phyloP scores from a whole-genome alignment of 768 basidiomycete genomes.

The Amylocystis lapponica region DNA sequence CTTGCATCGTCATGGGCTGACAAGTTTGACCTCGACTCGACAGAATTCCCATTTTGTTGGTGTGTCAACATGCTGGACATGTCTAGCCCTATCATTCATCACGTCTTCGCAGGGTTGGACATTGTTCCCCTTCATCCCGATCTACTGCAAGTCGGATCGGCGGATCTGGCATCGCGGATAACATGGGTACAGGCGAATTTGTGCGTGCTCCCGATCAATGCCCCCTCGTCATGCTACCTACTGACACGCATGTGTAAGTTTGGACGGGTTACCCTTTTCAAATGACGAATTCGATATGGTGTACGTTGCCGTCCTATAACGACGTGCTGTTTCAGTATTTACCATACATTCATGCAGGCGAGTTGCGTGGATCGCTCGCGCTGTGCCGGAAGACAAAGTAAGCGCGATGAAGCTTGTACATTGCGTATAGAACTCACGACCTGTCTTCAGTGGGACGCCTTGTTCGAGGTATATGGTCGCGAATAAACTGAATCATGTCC shows the following conservation, averaged over 20 bases:
- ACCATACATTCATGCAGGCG: constrained; percentile 41
- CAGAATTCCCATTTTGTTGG: constrained; percentile 62
- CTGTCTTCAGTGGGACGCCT: constrained; percentile 49
- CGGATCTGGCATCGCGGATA: constrained; percentile 52
- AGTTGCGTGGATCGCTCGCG: constrained; percentile 64
- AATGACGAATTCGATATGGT: constrained; percentile 75
- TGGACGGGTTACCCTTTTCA: constrained; percentile 65
- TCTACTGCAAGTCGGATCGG: constrained; percentile 50
- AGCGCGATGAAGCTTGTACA: no score
- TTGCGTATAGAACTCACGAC: background rate
- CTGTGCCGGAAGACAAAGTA: constrained; percentile 74
- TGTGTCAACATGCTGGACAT: constrained; percentile 28
- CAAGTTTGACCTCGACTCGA: constrained; percentile 1
- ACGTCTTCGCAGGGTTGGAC: constrained; percentile 49
- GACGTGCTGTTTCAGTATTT: constrained; percentile 7
- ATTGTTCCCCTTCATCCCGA: constrained; percentile 70
- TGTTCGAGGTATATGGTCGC: constrained; percentile 42
- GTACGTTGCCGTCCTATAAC: constrained; percentile 34
- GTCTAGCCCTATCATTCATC: background rate
- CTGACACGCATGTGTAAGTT: constrained; percentile 30
- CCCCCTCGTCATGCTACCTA: constrained; percentile 4
- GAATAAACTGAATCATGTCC: constrained; percentile 1
- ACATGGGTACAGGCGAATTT: constrained; percentile 73
- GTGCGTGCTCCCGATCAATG: constrained; percentile 34
- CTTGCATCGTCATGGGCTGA: background rate